Base-by-base conservation (phyloP, 768 basidiomycete genomes). In the Collybia nuda region DNA sequence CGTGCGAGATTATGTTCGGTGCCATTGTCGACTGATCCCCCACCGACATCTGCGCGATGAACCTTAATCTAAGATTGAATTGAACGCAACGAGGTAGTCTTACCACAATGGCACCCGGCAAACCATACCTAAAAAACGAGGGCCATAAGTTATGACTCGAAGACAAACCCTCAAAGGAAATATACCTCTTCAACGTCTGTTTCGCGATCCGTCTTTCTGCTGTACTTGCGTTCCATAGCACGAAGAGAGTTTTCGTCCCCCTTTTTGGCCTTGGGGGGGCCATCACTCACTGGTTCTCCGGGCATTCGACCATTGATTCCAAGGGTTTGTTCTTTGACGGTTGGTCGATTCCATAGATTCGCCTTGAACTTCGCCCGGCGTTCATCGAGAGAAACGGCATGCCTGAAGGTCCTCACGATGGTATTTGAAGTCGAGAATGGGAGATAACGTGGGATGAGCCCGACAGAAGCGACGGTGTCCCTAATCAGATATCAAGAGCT, bases 401-500 rank as follows among this genome's bases (percentile, higher is more conserved):
- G 58, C 12, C 58, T 39, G 44, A 60, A 60, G n/a, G 56, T 51
- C 18, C 44, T 40, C 37, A 59, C 74, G 51, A 73, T 72, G 3
- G 68, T 67, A 41, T 80, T 78, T 7, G 69, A 70, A 3, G 68
- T 67, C 3, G 76, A 74, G 52, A 78, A 81, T 0, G 79, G 80
- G 3, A 81, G 71, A 5, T 69, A 62, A 5, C 66, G 66, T 1
- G 71, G 65, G 52, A 79, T 60, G 23, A 75, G 51, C 7, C 79
- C 80, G 7, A 82, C 79, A 0, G 79, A 79, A 17, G 73, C 73
- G 22, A 84, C 80, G 0, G 79, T 82, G 55, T 84, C 81, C 79
- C 79, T 81, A n/a, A 6, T 2, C 5, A 45, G 22, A 18, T 19
- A 24, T 32, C 6, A 15, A 11, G 22, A 11, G 3, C 2, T 32